A percentile compares a stretch with the other conserved stretches of the same genome.
Conservation (phyloP, 2,329 filamentous ascomycete species). For the Acephala macrosclerotiorum region DNA sequence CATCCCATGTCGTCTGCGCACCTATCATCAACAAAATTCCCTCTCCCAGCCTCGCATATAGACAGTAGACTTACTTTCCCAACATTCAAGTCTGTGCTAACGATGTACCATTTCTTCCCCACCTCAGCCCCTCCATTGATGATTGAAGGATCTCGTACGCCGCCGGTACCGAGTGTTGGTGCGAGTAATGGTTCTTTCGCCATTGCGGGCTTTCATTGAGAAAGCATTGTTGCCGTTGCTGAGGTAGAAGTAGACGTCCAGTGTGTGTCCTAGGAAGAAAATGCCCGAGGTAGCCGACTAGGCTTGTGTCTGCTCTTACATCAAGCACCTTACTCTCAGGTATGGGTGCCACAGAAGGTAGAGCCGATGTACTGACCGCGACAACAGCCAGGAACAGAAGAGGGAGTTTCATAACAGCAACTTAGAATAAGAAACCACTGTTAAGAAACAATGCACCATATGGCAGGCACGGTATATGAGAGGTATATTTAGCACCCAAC, state of each 20-base stretch:
- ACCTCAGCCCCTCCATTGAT: conserved; percentile 54
- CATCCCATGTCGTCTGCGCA: conserved; percentile 58
- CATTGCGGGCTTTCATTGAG: conserved; percentile 57
- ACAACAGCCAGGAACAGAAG: not conserved
- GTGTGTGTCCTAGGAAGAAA: conserved; percentile 62
- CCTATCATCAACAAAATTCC: not conserved
- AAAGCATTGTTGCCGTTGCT: conserved; percentile 59
- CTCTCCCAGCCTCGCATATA: not conserved
- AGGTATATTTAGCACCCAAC: not conserved
- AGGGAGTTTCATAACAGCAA: conserved; percentile 3
- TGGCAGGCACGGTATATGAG: not conserved
- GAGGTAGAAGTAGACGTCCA: conserved; percentile 61
- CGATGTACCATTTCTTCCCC: conserved; percentile 61
- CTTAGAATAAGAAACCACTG: not conserved
- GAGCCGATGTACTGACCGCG: not conserved
- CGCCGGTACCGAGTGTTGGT: conserved; percentile 58
- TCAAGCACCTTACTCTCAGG: conserved; percentile 9
- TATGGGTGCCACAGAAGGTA: not conserved
- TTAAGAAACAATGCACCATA: not conserved
- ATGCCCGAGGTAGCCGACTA: conserved; percentile 60
- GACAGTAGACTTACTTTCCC: conserved; percentile 46
- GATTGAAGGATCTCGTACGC: conserved; percentile 60
- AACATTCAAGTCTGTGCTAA: conserved; percentile 62
- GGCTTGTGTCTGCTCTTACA: conserved; percentile 43
- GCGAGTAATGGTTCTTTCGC: conserved; percentile 55